phyloP scores from a whole-genome alignment of 768 basidiomycete species.

The Boletus subcaerulescens region DNA sequence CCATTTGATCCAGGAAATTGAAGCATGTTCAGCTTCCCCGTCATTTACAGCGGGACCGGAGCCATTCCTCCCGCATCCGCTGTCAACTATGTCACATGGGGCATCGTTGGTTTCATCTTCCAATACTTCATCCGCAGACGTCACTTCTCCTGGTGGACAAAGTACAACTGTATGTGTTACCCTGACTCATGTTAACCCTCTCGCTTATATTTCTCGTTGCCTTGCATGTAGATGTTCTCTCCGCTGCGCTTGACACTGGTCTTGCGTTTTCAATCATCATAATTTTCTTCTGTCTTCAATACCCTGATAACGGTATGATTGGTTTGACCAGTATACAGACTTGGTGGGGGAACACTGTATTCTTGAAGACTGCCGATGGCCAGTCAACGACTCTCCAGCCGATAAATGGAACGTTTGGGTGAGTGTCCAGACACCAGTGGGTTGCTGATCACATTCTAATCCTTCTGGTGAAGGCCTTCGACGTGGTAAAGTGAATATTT shows the following conservation, averaged over 20 bases:
- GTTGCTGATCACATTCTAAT: neutral
- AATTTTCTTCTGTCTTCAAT: constrained; percentile 64
- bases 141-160: constrained; percentile 69
- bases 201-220: neutral
- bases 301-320: constrained; percentile 57
- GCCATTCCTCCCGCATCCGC: constrained; percentile 65
- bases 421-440: neutral
- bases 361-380: constrained; percentile 31
- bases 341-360: constrained; percentile 70
- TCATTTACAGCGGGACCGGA: constrained; percentile 57
- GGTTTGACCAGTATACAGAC: constrained; percentile 49
- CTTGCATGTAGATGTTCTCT: constrained; percentile 50
- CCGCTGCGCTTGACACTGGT: constrained; percentile 70
- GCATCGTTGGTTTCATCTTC: constrained; percentile 64
- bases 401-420: constrained; percentile 29
- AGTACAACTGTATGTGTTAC: constrained; percentile 38
- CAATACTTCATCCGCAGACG: constrained; percentile 59
- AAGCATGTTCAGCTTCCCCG: constrained; percentile 36
- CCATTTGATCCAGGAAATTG: neutral
- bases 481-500: constrained; percentile 12
- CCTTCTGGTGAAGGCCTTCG: constrained; percentile 6
- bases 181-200: constrained; percentile 5
- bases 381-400: constrained; percentile 6
- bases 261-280: constrained; percentile 56
- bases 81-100: constrained; percentile 65